Base-by-base conservation (phyloP, 306 rosid genomes). In the Corylus americana region DNA sequence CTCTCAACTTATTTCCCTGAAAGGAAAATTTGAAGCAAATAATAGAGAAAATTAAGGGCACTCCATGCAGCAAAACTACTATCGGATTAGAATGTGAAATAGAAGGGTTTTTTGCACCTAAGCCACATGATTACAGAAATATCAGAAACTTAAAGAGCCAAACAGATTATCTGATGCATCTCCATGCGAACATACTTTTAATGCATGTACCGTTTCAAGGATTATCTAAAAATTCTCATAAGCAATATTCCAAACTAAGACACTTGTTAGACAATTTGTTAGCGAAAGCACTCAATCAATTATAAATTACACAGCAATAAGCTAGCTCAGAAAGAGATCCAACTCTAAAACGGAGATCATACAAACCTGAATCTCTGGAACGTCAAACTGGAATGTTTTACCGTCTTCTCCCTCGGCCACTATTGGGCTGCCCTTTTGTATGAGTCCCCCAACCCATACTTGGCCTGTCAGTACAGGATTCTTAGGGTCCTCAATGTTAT, bases 361-460 rank as follows among this genome's bases (percentile, higher is more conserved):
- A 80, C 86, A 71, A 29, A 92, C 98, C 98, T 89, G 88, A 79
- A 94, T 84, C 85, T 91, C 90, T 29, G 97, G 98, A 29, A 94
- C 89, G 25, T 92, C 93, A 80, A 85, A 69, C 86, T 92, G 98
- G 84, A 81, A 87, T 20, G 91, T 89, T 64, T 78, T 81, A 25
- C 98, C 98, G 75, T 90, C 92, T 31, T 91, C 98, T 13, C 73
- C 86, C 78, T 82, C 81, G 8, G 87, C 97, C 22, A 86, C 80
- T 39, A 91, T 62, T 22, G 91, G 87, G 78, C 97, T 89, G 49
- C 98, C 97, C 86, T 90, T 91, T 83, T 89, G 92, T 44, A 95
- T 2, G 25, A 81, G 92, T 77, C 98, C 97, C 14, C 98, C 98
- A 11, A 86, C 89, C 97, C 98, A 95, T 20, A 92, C 70, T 87